These are phyloP conservation scores for Astrothelium subdiscretum DNA, from an alignment of 495 filamentous ascomycete genomes.

Conservation along the genomic window DNA sequence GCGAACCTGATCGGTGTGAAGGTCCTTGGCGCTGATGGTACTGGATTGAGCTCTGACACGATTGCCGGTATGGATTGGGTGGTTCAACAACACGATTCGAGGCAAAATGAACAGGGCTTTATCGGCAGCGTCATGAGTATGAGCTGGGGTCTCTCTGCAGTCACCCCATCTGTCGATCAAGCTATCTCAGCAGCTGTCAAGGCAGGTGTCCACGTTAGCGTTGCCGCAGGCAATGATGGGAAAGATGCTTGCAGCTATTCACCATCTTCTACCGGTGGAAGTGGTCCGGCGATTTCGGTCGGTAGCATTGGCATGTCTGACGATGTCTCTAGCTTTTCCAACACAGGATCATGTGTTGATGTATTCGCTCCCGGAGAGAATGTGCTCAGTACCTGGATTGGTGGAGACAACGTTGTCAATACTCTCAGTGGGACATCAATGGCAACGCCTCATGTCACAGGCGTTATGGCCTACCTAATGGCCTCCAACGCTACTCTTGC, in stretches of 20 bases:
- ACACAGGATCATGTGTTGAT: slow-evolving; percentile 34
- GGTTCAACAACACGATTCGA: slow-evolving; percentile 24
- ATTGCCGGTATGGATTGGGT: slow-evolving; percentile 31
- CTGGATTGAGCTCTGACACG: slow-evolving; percentile 24
- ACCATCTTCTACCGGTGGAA: slow-evolving; percentile 26
- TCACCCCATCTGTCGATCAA: slow-evolving; percentile 18
- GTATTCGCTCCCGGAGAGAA: slow-evolving; percentile 33
- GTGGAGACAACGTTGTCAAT: slow-evolving; percentile 22
- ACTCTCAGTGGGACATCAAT: slow-evolving; percentile 30
- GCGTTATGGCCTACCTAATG: slow-evolving; percentile 40
- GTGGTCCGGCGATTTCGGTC: slow-evolving; percentile 27
- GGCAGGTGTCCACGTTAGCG: slow-evolving; percentile 29
- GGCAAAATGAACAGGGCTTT: slow-evolving; percentile 22
- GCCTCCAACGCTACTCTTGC: slow-evolving; percentile 23
- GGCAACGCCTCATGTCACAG: slow-evolving; percentile 38
- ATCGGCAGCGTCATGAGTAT: slow-evolving; percentile 33
- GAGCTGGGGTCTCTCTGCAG: slow-evolving; percentile 26
- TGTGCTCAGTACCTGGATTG: slow-evolving; percentile 28
- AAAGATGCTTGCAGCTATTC: slow-evolving; percentile 25
- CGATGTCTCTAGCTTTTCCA: slow-evolving; percentile 26
- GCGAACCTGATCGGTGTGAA: slow-evolving; percentile 34
- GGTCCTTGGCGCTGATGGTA: slow-evolving; percentile 26
- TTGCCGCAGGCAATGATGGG: slow-evolving; percentile 30
- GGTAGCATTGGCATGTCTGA: slow-evolving; percentile 27
- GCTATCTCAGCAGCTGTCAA: slow-evolving; percentile 22